These are phyloP conservation scores for Hanseniaspora uvarum DNA, from an alignment of 1,139 yeast species.

Conservation along the genomic window DNA sequence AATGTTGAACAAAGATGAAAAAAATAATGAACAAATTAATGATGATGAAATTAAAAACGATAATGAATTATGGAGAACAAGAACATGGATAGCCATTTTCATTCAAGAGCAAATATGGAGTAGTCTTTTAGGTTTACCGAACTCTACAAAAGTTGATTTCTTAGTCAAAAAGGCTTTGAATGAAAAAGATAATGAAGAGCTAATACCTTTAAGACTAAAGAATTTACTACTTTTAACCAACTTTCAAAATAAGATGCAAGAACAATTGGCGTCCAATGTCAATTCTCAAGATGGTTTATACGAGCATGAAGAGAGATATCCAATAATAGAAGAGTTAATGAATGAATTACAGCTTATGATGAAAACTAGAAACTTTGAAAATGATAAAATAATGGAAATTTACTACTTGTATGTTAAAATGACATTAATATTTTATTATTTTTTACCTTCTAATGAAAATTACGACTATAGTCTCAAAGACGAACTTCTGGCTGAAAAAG, in stretches of 20 bases:
- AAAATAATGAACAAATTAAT: neutral
- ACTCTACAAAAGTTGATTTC: slow-evolving; percentile 76
- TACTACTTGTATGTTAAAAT: slow-evolving; percentile 68
- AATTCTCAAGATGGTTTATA: slow-evolving; percentile 81
- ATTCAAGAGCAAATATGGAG: slow-evolving; percentile 89
- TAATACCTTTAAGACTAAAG: slow-evolving; percentile 59
- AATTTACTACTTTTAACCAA: slow-evolving; percentile 64
- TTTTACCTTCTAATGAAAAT: slow-evolving; percentile 80
- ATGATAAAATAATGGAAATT: slow-evolving; percentile 64
- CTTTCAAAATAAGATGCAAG: slow-evolving; percentile 74
- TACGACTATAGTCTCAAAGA: slow-evolving; percentile 58
- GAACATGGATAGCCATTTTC: slow-evolving; percentile 84
- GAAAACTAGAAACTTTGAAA: slow-evolving; percentile 27
- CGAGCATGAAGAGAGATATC: slow-evolving; percentile 75
- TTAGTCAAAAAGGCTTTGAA: slow-evolving; percentile 44
- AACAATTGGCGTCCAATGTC: slow-evolving; percentile 83
- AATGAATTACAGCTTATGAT: slow-evolving; percentile 61
- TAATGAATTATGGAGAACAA: slow-evolving; percentile 76
- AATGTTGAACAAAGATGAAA: slow-evolving; percentile 52
- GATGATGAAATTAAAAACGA: slow-evolving; percentile 13
- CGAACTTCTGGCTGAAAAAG: slow-evolving; percentile 40
- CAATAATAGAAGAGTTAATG: slow-evolving; percentile 62
- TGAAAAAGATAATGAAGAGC: slow-evolving; percentile 22
- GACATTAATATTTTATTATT: slow-evolving; percentile 82
- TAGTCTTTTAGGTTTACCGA: slow-evolving; percentile 76